phyloP scores from a whole-genome alignment of 2,329 filamentous ascomycete species.

The Colletotrichum camelliae region DNA sequence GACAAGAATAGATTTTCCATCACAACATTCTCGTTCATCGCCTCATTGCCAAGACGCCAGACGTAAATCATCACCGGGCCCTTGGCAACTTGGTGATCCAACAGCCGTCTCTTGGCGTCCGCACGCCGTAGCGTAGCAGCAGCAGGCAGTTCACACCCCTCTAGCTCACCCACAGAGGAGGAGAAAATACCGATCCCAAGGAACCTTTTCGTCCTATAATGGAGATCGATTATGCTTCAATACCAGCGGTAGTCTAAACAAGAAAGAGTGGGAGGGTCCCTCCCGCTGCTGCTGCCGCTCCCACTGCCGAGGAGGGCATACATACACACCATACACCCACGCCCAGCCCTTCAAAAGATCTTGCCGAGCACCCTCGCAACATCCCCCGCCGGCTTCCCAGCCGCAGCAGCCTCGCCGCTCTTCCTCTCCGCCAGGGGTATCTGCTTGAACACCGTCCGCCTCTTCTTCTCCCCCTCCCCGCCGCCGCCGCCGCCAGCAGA shows the following conservation, averaged over 20 bases:
- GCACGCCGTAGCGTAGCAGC: background rate
- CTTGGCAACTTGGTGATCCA: background rate
- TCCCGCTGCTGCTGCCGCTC: background rate
- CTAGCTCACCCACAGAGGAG: background rate
- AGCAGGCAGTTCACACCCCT: background rate
- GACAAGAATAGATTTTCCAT: background rate
- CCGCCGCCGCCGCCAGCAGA: constrained; percentile 14
- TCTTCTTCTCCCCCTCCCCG: constrained; percentile 29
- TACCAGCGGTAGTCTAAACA: background rate
- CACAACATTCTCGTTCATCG: background rate
- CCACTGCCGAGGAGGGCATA: background rate
- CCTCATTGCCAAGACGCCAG: constrained; percentile 4
- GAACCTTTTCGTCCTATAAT: constrained; percentile 10
- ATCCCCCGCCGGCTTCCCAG: constrained; percentile 59
- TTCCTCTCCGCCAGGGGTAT: constrained; percentile 61
- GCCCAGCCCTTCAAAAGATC: constrained; percentile 55
- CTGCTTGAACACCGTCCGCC: constrained; percentile 69
- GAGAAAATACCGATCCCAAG: background rate
- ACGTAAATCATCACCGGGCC: background rate
- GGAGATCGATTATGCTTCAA: background rate
- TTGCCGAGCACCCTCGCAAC: constrained; percentile 68
- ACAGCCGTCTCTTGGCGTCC: background rate
- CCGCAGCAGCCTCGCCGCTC: constrained; percentile 41
- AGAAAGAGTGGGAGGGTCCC: background rate
- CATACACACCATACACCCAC: background rate